A percentile compares a stretch with the other conserved stretches of the same genome.
Conservation (phyloP, 192 early-diverging fungal species). For the Coemansia sp. region DNA sequence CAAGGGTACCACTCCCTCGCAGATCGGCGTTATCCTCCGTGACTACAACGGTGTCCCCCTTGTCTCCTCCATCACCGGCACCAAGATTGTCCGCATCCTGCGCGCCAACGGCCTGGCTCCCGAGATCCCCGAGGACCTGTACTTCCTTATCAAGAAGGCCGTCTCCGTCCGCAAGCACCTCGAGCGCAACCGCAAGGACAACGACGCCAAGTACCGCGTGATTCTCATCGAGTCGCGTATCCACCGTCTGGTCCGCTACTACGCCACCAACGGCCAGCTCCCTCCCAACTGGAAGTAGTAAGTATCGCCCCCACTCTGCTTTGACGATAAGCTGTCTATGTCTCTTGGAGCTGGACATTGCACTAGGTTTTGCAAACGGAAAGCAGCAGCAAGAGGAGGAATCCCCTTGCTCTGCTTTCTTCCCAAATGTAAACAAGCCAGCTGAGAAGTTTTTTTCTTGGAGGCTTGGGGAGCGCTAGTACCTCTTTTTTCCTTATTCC, state of each 20-base stretch:
- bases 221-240: conserved; percentile 98
- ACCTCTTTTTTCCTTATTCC: neutral
- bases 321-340: conserved; percentile 15
- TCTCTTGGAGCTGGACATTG: conserved; percentile 28
- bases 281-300: conserved; percentile 99
- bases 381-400: conserved; percentile 4
- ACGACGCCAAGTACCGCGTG: conserved; percentile 97
- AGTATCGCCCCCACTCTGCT: conserved; percentile 62
- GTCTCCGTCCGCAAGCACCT: conserved; percentile 98
- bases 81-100: conserved; percentile 99
- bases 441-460: neutral
- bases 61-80: conserved; percentile 95
- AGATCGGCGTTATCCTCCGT: conserved; percentile 97
- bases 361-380: conserved; percentile 28
- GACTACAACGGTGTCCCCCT: conserved; percentile 98
- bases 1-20: conserved; percentile 98
- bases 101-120: conserved; percentile 95
- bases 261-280: conserved; percentile 94
- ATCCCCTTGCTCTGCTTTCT: conserved; percentile 13
- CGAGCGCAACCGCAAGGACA: conserved; percentile 98
- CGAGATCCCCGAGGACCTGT: conserved; percentile 97
- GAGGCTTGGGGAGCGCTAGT: conserved; percentile 25
- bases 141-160: conserved; percentile 99
- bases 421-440: neutral
- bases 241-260: conserved; percentile 98